Evolutionary conservation across 768 basidiomycete species (phyloP).

Genomic region (Vishniacozyma victoriae): DNA sequence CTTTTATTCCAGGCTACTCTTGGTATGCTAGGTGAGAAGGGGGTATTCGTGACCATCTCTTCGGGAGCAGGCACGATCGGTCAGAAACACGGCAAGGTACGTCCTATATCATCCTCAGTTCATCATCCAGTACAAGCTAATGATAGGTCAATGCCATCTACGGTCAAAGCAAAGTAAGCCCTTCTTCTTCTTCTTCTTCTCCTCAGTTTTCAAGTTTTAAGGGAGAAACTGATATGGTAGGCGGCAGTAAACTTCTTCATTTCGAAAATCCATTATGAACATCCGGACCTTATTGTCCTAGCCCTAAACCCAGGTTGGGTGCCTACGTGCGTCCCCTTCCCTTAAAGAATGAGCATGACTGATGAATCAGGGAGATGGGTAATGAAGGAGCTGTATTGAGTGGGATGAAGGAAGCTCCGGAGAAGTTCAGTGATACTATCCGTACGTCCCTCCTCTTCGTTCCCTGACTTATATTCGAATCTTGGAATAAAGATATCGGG

Average conservation of each 20-base stretch:
- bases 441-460: background rate
- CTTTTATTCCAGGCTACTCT: slow-evolving; percentile 14
- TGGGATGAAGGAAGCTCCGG: slow-evolving; percentile 3
- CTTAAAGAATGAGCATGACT: background rate
- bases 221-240: background rate
- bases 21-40: background rate
- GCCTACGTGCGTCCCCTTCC: slow-evolving; percentile 9
- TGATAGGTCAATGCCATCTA: too few species aligned
- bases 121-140: too few species aligned
- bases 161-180: too few species aligned
- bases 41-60: slow-evolving; percentile 17
- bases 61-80: slow-evolving; percentile 15
- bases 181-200: too few species aligned
- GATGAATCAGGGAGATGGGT: slow-evolving; percentile 5
- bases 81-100: too few species aligned
- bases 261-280: slow-evolving; percentile 10
- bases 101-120: too few species aligned
- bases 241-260: slow-evolving; percentile 11
- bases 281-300: slow-evolving; percentile 9
- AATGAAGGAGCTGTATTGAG: slow-evolving; percentile 2
- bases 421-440: background rate
- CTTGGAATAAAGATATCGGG: background rate
- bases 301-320: slow-evolving; percentile 18
- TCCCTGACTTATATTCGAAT: background rate
- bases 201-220: too few species aligned